Evolutionary conservation across 768 basidiomycete species (phyloP), one percentile per base, ranked within the genome.

Genomic region (Boletus reticulatus): DNA sequence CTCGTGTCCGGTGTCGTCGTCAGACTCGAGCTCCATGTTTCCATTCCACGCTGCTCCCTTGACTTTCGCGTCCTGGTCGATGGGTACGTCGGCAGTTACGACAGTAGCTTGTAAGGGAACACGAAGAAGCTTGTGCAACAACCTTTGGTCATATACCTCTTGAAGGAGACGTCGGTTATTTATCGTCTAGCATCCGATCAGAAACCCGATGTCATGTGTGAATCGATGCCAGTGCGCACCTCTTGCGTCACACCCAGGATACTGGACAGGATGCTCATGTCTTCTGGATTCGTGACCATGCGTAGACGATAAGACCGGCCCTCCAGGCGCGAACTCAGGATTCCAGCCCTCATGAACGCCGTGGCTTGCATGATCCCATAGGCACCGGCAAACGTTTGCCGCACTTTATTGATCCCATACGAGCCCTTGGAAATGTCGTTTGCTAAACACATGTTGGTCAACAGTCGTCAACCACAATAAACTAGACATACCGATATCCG

Each of bases 391-490:
- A 98, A 80, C 4, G 92, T 88, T 48, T 84, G 82, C 22, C 86
- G 85, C 38, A 98, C 94, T 65, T 86, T 87, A 27, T 80, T 75
- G 59, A 97, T 91, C 34, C 84, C 86, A 72, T 84, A 95, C 0
- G 94, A 94, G 2, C 94, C 92, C 49, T 81, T 84, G 0, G 94
- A 93, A 27, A 98, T 92, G 72, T 98, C 95, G 67, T 98, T 98
- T 20, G 85, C 94, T 98, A 65, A 2, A 42, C 51, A 41, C 37
- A 24, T 46, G 46, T 51, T 41, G 52, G 57, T 20, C n/a, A 27
- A 29, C n/a, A 19, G 17, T 27, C 13, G 43, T 41, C 37, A 31
- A 29, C 45, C 19, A 48, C 19, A 16, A 36, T 0, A 48, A 38
- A 50, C 29, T n/a, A 6, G 7, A 80, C 92, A 72, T 63, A 96